Evolutionary conservation across 2,329 filamentous ascomycete genomes (phyloP).

Genomic region (Fusarium papillatum): DNA sequence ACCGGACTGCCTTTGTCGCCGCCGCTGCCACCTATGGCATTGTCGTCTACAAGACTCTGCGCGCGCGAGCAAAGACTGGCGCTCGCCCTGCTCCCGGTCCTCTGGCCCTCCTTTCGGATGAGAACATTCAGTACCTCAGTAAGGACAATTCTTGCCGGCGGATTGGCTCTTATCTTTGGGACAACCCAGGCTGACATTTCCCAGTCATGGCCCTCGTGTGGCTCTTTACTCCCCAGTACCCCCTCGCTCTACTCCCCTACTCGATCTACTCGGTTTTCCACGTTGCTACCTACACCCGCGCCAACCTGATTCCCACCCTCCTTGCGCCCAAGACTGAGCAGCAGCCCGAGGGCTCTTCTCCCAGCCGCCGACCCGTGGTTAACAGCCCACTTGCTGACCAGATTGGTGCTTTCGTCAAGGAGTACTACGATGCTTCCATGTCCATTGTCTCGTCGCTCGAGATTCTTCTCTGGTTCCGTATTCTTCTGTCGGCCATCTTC

Average conservation of each 20-base stretch:
- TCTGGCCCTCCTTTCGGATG: slow-evolving; percentile 81
- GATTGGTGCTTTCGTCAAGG: slow-evolving; percentile 95
- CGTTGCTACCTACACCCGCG: slow-evolving; percentile 95
- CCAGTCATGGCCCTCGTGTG: slow-evolving; percentile 94
- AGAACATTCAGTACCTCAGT: slow-evolving; percentile 99
- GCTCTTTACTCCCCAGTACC: slow-evolving; percentile 92
- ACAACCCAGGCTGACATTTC: slow-evolving; percentile 16
- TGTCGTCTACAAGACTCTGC: slow-evolving; percentile 97
- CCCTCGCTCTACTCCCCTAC: slow-evolving; percentile 93
- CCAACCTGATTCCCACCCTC: slow-evolving; percentile 91
- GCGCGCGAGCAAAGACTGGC: slow-evolving; percentile 84
- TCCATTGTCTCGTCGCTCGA: slow-evolving; percentile 91
- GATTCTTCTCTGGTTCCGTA: slow-evolving; percentile 87
- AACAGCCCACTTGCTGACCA: slow-evolving; percentile 79
- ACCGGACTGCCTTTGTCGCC: slow-evolving; percentile 90
- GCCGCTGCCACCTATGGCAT: slow-evolving; percentile 96
- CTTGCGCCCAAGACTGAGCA: slow-evolving; percentile 71
- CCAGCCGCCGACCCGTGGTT: slow-evolving; percentile 56
- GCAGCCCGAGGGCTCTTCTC: slow-evolving; percentile 63
- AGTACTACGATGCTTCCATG: slow-evolving; percentile 98
- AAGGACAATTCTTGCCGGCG: slow-evolving; percentile 54
- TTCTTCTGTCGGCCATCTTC: slow-evolving; percentile 84
- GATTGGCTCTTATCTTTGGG: not conserved
- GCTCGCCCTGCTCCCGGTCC: slow-evolving; percentile 71
- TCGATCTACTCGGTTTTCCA: slow-evolving; percentile 99